These are phyloP conservation scores for Nannochloris sp. DNA, from an alignment of 139 green algal species.

Conservation along the genomic window DNA sequence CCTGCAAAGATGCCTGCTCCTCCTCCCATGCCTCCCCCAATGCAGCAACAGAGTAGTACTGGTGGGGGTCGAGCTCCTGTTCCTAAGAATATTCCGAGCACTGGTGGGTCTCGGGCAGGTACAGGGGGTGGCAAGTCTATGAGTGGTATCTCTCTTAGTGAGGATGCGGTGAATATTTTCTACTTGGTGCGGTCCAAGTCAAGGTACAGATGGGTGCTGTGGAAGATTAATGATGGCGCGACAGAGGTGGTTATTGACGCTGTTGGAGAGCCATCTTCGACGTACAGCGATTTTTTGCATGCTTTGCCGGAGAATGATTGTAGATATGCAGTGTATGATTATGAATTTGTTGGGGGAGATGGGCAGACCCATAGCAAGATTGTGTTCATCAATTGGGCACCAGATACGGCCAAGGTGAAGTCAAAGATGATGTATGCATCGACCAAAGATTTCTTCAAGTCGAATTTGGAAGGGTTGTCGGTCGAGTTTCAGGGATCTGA, in stretches of 20 bases:
- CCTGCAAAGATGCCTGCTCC: neutral
- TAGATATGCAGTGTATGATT: constrained; percentile 80
- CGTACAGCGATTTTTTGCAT: constrained; percentile 62
- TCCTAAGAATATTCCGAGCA: constrained; percentile 39
- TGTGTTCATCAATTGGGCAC: constrained; percentile 78
- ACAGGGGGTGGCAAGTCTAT: constrained; percentile 51
- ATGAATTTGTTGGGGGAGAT: constrained; percentile 59
- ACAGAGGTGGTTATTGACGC: constrained; percentile 57
- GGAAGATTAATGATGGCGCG: constrained; percentile 65
- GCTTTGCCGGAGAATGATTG: constrained; percentile 57
- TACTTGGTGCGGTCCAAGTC: constrained; percentile 75
- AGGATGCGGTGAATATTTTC: constrained; percentile 75
- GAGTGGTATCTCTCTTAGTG: constrained; percentile 67
- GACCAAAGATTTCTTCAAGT: constrained; percentile 87
- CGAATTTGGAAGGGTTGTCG: constrained; percentile 57
- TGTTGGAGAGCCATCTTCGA: constrained; percentile 45
- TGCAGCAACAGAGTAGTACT: neutral
- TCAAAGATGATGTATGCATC: constrained; percentile 85
- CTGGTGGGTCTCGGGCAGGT: constrained; percentile 25
- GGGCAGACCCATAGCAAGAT: constrained; percentile 67
- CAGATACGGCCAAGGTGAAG: constrained; percentile 52
- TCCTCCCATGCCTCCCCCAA: neutral
- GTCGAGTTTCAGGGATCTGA: constrained; percentile 70
- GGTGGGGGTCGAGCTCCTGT: neutral
- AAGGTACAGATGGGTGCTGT: constrained; percentile 63